Percentiles rank a stretch among this genome's conserved stretches.
phyloP scores from a whole-genome alignment of 495 filamentous ascomycete species.

The Daldinia decipiens region DNA sequence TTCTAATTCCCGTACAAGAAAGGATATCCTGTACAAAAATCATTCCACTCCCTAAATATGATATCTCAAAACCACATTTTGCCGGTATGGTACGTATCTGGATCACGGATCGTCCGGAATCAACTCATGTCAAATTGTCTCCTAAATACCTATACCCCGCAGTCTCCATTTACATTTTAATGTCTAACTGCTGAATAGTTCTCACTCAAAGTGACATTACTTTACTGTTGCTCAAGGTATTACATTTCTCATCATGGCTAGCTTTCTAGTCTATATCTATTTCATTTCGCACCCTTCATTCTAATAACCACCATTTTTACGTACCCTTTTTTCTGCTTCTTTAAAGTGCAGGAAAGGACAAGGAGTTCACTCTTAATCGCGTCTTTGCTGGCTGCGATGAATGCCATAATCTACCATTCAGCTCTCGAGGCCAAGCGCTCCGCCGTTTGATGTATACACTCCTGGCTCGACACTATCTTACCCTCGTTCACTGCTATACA shows the following conservation, averaged over 20 bases:
- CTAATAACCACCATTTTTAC: conserved; percentile 15
- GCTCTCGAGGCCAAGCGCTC: neutral
- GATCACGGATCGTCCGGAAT: conserved; percentile 28
- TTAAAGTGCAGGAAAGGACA: neutral
- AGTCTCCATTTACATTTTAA: neutral
- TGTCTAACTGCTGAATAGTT: neutral
- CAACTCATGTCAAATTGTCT: neutral
- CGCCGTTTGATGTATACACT: neutral
- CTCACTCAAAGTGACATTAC: neutral
- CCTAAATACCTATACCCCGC: neutral
- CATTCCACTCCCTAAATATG: too few relatives aligned
- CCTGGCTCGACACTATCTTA: conserved; percentile 23
- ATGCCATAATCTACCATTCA: neutral
- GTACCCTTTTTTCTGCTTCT: neutral
- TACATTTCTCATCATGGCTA: conserved; percentile 19
- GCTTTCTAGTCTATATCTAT: conserved; percentile 36
- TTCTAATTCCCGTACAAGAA: too few relatives aligned
- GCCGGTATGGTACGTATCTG: neutral
- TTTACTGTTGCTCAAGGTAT: conserved; percentile 11
- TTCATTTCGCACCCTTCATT: conserved; percentile 10
- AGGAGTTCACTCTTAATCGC: neutral
- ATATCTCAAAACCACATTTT: too few relatives aligned
- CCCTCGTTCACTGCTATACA: neutral
- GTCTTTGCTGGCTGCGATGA: neutral
- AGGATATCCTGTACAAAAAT: too few relatives aligned